Evolutionary conservation across 2,329 filamentous ascomycete species (phyloP), one percentile per base, ranked within the genome.

Genomic region (Canariomyces notabilis): DNA sequence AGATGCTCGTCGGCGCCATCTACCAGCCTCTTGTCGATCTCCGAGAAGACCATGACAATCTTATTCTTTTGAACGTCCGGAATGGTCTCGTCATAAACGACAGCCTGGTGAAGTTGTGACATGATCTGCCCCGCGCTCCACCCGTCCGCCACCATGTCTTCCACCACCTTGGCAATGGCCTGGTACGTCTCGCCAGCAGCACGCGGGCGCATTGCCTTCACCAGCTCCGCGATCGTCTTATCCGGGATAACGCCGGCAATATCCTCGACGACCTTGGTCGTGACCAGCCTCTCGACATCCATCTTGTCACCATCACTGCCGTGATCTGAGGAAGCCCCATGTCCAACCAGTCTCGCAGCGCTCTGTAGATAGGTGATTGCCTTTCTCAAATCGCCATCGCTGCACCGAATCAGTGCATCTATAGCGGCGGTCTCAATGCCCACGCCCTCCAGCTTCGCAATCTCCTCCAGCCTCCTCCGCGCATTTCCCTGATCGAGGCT

Each of bases 351-450:
- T 51, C 89, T 75, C 19, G 91, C 90, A n/a, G 90, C 90, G 63
- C 88, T 95, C 68, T 99, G 93, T 62, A 99, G 64, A 60, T 88
- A 97, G 0, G 93, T 98, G 59, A 98, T 97, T 1, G 93, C 91
- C 64, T 95, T 95, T 66, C 94, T 76, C 67, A 99, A 66, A 74
- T 99, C 94, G 33, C 94, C 93, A 59, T 98, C 93, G 46, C 87
- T 89, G 57, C 89, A 94, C 52, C 79, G 77, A 54, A 98, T 89
- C 49, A 98, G 71, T 23, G 87, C 83, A 56, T 95, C 87, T 15
- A 93, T 71, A 0, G 89, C 90, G 0, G 89, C 90, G 8, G 83
- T 75, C 51, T 89, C 88, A 23, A 96, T 67, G 33, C 66, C 70
- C 5, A 99, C 84, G 1, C 81, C 80, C 66, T 98, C 93, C 36